Conservation (phyloP, 371 early-diverging fungal species). For the Quaeritorhiza haematococci region DNA sequence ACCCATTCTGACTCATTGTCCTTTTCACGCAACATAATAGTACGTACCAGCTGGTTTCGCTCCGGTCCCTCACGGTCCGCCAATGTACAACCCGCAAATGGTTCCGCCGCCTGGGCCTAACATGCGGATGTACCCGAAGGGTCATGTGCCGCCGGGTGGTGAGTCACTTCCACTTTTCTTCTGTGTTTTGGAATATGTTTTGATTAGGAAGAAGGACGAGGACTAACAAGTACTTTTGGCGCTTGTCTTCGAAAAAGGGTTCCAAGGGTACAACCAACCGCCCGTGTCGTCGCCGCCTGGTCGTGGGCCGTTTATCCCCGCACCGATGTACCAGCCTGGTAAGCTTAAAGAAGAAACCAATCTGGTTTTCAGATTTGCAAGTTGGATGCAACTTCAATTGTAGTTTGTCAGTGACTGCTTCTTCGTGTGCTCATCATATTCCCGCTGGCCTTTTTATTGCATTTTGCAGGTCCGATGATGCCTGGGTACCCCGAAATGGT, state of each 20-base stretch:
- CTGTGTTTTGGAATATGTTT: neutral
- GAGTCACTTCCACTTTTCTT: too few relatives aligned
- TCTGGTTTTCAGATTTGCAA: neutral
- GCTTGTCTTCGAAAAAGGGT: neutral
- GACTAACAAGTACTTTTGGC: neutral
- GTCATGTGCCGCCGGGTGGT: neutral
- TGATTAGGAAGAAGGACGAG: neutral
- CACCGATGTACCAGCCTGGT: constrained; percentile 14
- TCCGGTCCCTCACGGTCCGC: constrained; percentile 2
- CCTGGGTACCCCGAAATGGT: constrained; percentile 6
- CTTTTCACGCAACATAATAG: neutral
- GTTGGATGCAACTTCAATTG: neutral
- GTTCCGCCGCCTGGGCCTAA: constrained; percentile 3
- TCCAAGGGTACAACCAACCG: too few relatives aligned
- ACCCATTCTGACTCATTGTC: constrained; percentile 3
- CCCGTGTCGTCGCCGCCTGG: too few relatives aligned
- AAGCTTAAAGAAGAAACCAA: neutral
- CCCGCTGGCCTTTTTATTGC: too few relatives aligned
- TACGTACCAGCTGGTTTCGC: constrained; percentile 7
- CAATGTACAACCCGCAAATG: constrained; percentile 9
- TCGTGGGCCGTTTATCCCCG: too few relatives aligned
- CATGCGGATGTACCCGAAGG: constrained; percentile 10
- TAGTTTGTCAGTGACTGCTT: too few relatives aligned
- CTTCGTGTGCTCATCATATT: too few relatives aligned
- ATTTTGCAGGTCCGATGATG: constrained; percentile 10